Conservation (phyloP, 257 asterid genomes). For the Solanum commersonii region DNA sequence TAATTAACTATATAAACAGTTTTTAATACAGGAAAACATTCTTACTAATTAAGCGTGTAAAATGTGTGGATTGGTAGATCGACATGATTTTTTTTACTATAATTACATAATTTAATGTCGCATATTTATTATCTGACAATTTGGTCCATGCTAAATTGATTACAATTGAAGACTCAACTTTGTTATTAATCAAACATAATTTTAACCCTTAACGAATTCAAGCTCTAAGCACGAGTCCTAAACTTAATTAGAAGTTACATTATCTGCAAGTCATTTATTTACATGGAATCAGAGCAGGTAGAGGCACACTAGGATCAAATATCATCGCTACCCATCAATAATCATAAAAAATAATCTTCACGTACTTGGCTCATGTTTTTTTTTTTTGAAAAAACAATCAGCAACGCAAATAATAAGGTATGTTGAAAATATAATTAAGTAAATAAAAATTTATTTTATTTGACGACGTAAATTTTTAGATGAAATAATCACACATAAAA, state of each 20-base stretch:
- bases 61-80: background rate
- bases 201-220: background rate
- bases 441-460: background rate
- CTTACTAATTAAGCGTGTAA: background rate
- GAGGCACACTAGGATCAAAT: background rate
- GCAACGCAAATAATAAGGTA: background rate
- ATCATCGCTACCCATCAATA: too few relatives aligned
- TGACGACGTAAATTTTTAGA: background rate
- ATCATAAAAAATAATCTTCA: background rate
- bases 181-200: background rate
- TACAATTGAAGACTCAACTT: background rate
- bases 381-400: background rate
- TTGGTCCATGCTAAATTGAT: background rate
- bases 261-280: background rate
- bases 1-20: too few relatives aligned
- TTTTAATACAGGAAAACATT: too few relatives aligned
- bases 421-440: background rate
- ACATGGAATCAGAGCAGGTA: background rate
- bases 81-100: background rate
- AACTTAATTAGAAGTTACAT: background rate
- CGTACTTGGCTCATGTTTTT: background rate
- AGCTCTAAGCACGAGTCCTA: background rate
- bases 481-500: rapidly evolving
- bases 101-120: background rate
- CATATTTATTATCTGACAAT: background rate